These are phyloP conservation scores for Penicillium nordicum DNA, from an alignment of 2,329 filamentous ascomycete species.

Conservation along the genomic window DNA sequence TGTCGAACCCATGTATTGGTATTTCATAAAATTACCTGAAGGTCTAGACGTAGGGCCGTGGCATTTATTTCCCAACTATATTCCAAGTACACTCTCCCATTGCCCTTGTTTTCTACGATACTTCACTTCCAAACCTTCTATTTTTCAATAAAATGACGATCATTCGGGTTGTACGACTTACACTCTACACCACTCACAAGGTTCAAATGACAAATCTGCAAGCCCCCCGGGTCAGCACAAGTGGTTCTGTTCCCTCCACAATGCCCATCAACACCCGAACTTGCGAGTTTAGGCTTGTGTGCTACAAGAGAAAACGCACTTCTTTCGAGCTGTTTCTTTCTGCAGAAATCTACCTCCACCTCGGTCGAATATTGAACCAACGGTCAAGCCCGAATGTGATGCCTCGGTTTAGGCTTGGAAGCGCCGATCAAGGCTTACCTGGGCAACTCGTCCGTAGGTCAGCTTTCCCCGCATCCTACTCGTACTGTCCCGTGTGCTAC, in stretches of 20 bases:
- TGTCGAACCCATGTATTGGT: background rate
- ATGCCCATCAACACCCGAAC: background rate
- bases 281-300: background rate
- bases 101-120: background rate
- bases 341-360: background rate
- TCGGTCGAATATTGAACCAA: background rate
- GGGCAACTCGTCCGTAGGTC: background rate
- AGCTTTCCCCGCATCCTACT: background rate
- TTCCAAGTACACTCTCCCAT: background rate
- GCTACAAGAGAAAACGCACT: background rate
- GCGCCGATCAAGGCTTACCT: background rate
- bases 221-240: slow-evolving; percentile 2
- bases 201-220: background rate
- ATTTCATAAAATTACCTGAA: background rate
- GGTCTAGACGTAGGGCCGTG: background rate
- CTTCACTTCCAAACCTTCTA: background rate
- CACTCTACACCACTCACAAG: background rate
- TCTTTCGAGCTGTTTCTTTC: background rate
- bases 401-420: slow-evolving; percentile 3
- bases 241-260: background rate
- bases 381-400: background rate
- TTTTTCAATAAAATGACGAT: background rate
- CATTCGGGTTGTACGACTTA: background rate
- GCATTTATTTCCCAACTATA: background rate
- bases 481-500: background rate